phyloP scores from a whole-genome alignment of 2,329 filamentous ascomycete genomes.

The Leptographium flavum region DNA sequence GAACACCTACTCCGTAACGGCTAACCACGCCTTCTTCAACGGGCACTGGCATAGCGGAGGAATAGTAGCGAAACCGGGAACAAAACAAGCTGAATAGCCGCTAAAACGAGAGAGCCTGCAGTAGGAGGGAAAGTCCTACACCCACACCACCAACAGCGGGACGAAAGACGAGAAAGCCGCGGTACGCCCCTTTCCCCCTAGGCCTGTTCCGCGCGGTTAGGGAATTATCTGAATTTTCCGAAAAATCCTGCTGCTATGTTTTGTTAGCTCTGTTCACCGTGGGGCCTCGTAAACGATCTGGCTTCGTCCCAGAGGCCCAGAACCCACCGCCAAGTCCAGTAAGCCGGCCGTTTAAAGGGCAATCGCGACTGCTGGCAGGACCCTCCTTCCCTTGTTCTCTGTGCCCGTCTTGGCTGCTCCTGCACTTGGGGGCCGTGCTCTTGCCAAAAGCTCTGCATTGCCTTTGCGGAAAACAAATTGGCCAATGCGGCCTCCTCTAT shows the following conservation, averaged over 20 bases:
- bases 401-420: not conserved
- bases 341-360: not conserved
- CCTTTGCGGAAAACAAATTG: not conserved
- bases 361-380: not conserved
- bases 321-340: not conserved
- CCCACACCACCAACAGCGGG: not conserved
- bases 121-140: not conserved
- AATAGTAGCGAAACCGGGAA: too few species aligned
- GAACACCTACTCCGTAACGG: too few species aligned
- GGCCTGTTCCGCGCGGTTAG: not conserved
- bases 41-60: too few species aligned
- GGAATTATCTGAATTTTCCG: not conserved
- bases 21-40: too few species aligned
- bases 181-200: not conserved
- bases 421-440: not conserved
- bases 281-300: too few species aligned
- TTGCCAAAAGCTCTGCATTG: too few species aligned
- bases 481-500: too few species aligned
- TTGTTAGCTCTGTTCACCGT: too few species aligned
- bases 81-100: too few species aligned
- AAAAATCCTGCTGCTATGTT: not conserved
- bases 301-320: too few species aligned
- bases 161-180: not conserved
- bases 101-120: too few species aligned
- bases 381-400: not conserved